Base-by-base conservation (phyloP, 2,329 filamentous ascomycete species). In the Pseudogymnoascus verrucosus region DNA sequence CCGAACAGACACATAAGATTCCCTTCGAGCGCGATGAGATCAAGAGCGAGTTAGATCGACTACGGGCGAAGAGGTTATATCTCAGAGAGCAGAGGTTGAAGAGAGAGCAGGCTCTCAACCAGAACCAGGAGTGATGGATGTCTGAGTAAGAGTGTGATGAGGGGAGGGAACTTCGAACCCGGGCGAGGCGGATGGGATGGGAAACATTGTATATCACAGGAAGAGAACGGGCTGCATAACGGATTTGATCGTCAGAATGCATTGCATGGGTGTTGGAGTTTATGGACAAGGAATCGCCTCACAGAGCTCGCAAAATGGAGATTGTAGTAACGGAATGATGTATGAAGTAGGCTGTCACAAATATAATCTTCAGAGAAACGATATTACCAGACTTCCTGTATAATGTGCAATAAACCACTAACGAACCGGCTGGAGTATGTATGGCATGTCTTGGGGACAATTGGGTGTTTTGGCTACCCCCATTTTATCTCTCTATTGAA, bases 1-100 rank as follows among this genome's bases (percentile, higher is more conserved):
- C 86, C 4, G 87, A 89, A 67, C 82, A 93, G 74, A 88, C 88
- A 65, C 88, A 95, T 77, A 84, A 83, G 71, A 84, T 95, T 54
- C 91, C 91, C 1, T 84, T 84, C 65, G 90, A 95, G 69, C 81
- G 82, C 67, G 90, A 95, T 63, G 91, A 96, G 77, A 95, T 99
- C 72, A 84, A 88, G 64, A 83, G 83, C 67, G 95, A 99, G 70
- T 57, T 74, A 12, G 70, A 74, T 63, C 66, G 73, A 42, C 63
- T 74, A 63, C 68, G 65, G 63, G 63, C 62, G 51, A 71, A 64
- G 67, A 69, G 73, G 44, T 60, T 74, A 44, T 70, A 63, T 61
- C 66, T 77, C 67, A 74, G 75, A 64, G 72, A 73, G 61, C 70
- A 71, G 67, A 69, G 75, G 62, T 61, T 76, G 64, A 68, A 71